Conservation (phyloP, 2,329 filamentous ascomycete species). For the Rosellinia necatrix region DNA sequence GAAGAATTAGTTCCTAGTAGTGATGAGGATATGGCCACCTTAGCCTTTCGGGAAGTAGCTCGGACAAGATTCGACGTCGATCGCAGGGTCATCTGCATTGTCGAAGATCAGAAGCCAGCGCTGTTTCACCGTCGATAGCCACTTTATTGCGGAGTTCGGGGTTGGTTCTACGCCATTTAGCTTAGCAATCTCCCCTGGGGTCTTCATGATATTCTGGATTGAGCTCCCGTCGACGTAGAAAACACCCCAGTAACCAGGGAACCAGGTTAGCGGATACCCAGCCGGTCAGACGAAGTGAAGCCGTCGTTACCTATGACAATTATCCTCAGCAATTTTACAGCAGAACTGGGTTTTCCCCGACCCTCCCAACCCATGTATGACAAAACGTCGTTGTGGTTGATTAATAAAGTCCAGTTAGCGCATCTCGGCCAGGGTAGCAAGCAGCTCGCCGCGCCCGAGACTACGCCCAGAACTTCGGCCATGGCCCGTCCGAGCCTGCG, state of each 20-base stretch:
- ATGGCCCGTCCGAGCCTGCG: too few species aligned
- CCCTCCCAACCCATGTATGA: too few species aligned
- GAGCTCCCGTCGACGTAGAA: constrained; percentile 15
- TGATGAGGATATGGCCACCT: constrained; percentile 13
- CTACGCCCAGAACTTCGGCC: too few species aligned
- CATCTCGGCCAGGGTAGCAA: too few species aligned
- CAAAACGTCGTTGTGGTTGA: too few species aligned
- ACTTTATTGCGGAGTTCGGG: constrained; percentile 4
- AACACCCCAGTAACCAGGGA: constrained; percentile 16
- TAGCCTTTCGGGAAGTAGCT: constrained; percentile 5
- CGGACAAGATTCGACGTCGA: constrained; percentile 3
- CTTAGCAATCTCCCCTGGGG: constrained; percentile 1
- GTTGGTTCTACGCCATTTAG: neutral
- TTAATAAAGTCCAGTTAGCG: too few species aligned
- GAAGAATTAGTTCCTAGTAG: neutral
- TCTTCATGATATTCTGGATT: constrained; percentile 4
- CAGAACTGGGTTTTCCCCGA: constrained; percentile 16
- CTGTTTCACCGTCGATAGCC: constrained; percentile 6
- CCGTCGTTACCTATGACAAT: constrained; percentile 3
- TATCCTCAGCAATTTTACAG: constrained; percentile 14
- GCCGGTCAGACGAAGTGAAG: neutral
- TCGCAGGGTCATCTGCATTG: constrained; percentile 5
- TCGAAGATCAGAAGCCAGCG: constrained; percentile 8
- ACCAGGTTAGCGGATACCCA: too few species aligned
- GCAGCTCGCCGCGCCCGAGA: too few species aligned